Base-by-base conservation (phyloP, 257 asterid species). In the Rhazya stricta region DNA sequence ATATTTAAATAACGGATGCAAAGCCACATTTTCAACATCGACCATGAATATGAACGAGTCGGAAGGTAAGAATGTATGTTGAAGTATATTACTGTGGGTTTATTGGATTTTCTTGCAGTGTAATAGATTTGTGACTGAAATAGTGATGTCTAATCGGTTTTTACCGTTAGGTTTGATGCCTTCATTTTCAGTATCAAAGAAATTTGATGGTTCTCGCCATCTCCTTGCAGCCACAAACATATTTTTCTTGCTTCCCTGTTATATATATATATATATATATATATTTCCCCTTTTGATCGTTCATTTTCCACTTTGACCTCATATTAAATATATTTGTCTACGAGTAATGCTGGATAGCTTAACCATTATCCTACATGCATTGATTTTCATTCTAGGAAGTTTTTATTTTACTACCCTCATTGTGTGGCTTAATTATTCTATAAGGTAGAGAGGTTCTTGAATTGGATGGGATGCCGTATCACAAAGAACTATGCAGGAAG, bases 401-500 rank as follows among this genome's bases (percentile, higher is more conserved):
- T 76, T 76, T 46, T 58, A 32, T 80, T 70, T 51, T 39, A 18
- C 72, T 23, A 42, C 16, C 68, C 77, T 82, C 72, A 42, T 57
- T 77, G 51, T 60, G 6, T 65, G 71, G 4, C 39, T 8, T 37
- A 1, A 61, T 45, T 74, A 27, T 66, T 77, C 53, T 77, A 62
- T 60, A 79, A 89, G 92, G 86, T 86, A 70, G 81, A 74, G 53
- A 72, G 83, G 79, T 82, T 77, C 78, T 75, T 80, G 82, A 74
- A 32, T 79, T 83, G 70, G 80, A 85, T 74, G 86, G 84, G 83
- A 72, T 79, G 83, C 71, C 46, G 36, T 79, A 9, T 77, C 80
- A 74, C 65, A 50, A 79, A 70, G 72, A 71, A 75, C 61, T 74
- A 73, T 78, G 77, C 43, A 11, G 76, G 62, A 72, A 68, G 76